These are phyloP conservation scores for Luzula sylvatica DNA, from an alignment of 176 grass and related monocot species.

Conservation along the genomic window DNA sequence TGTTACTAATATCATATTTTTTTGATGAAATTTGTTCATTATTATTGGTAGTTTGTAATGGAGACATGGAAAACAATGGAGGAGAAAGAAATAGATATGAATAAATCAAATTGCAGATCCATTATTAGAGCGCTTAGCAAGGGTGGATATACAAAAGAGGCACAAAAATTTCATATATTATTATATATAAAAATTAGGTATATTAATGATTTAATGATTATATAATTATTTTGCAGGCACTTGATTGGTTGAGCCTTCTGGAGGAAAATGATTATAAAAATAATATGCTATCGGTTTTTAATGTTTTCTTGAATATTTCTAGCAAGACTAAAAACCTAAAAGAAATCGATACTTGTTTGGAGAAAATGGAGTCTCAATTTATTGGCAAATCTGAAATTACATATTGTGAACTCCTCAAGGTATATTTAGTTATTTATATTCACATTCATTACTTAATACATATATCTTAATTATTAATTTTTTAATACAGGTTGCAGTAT, in stretches of 20 bases:
- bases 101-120: slow-evolving; percentile 33
- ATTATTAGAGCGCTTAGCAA: slow-evolving; percentile 48
- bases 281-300: slow-evolving; percentile 47
- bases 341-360: slow-evolving; percentile 40
- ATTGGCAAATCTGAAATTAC: slow-evolving; percentile 87
- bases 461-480: slow-evolving; percentile 2
- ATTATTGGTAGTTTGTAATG: slow-evolving; percentile 53
- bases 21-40: slow-evolving; percentile 22
- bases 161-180: slow-evolving; percentile 19
- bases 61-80: slow-evolving; percentile 67
- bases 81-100: slow-evolving; percentile 33
- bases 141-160: slow-evolving; percentile 60
- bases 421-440: slow-evolving; percentile 19
- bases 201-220: slow-evolving; percentile 14
- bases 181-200: slow-evolving; percentile 15
- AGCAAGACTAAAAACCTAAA: slow-evolving; percentile 28
- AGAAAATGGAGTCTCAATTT: slow-evolving; percentile 60
- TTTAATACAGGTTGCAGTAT: slow-evolving; percentile 62
- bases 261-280: slow-evolving; percentile 36
- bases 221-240: slow-evolving; percentile 39
- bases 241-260: slow-evolving; percentile 50
- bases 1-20: slow-evolving; percentile 1
- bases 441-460: background rate
- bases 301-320: slow-evolving; percentile 54
- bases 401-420: slow-evolving; percentile 79